Evolutionary conservation across 495 filamentous ascomycete species (phyloP).

Genomic region (Hypoxylon trugodes): DNA sequence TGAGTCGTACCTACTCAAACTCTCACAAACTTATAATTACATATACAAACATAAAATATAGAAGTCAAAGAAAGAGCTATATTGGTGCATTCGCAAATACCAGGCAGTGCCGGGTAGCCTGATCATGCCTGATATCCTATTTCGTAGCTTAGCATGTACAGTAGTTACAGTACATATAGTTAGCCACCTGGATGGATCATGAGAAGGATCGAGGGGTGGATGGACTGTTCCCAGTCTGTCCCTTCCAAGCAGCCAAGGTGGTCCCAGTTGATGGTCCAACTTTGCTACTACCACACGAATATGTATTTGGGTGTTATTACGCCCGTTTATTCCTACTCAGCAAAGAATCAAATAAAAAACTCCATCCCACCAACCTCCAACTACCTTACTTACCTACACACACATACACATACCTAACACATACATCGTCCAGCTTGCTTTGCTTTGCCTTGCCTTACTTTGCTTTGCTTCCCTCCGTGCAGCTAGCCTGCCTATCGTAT

Average conservation of each 20-base stretch:
- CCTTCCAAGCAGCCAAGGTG: conserved; percentile 19
- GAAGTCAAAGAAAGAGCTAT: too few species aligned
- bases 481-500: too few species aligned
- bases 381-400: background rate
- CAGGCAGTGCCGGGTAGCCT: too few species aligned
- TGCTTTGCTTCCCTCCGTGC: too few species aligned
- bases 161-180: background rate
- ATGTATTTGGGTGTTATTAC: background rate
- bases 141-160: background rate
- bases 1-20: background rate
- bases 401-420: background rate
- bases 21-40: too few species aligned
- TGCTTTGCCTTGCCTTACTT: too few species aligned
- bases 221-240: too few species aligned
- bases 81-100: too few species aligned
- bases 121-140: conserved; percentile 3
- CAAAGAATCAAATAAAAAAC: conserved; percentile 23
- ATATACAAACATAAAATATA: background rate
- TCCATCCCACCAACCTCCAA: conserved; percentile 8
- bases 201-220: conserved; percentile 1
- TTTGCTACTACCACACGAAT: conserved; percentile 7
- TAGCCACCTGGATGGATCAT: background rate
- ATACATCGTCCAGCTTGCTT: too few species aligned
- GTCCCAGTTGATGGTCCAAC: conserved; percentile 21
- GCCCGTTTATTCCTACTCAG: conserved; percentile 6